Percentiles rank a stretch among this genome's conserved stretches.
Evolutionary conservation across 2,329 filamentous ascomycete genomes (phyloP).

Genomic region (Fusarium devonianum): DNA sequence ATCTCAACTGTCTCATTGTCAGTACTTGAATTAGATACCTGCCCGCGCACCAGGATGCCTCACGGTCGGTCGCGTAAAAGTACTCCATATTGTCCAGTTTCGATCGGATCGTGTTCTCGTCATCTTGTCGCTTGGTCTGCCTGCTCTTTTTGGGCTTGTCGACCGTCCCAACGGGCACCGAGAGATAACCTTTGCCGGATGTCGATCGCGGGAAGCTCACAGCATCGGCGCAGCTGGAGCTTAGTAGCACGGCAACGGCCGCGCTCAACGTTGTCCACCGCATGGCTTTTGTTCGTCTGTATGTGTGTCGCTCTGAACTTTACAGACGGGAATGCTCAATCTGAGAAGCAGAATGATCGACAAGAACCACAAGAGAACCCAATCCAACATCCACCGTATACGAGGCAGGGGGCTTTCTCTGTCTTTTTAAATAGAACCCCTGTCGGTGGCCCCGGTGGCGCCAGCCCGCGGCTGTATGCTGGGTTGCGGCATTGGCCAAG

Average conservation of each 20-base stretch:
- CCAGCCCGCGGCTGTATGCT: slow-evolving; percentile 9
- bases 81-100: slow-evolving; percentile 47
- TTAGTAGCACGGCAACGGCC: slow-evolving; percentile 27
- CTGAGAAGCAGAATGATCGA: too few relatives aligned
- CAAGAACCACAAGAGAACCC: not conserved
- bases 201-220: slow-evolving; percentile 41
- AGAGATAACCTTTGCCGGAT: slow-evolving; percentile 48
- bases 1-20: slow-evolving; percentile 48
- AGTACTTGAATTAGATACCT: not conserved
- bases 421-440: slow-evolving; percentile 7
- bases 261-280: slow-evolving; percentile 36
- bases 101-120: slow-evolving; percentile 41
- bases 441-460: slow-evolving; percentile 25
- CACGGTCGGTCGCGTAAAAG: slow-evolving; percentile 51
- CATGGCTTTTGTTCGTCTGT: slow-evolving; percentile 24
- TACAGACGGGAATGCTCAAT: not conserved
- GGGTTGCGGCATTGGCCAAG: slow-evolving; percentile 7
- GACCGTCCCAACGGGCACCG: slow-evolving; percentile 47
- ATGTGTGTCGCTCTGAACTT: not conserved
- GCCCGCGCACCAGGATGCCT: slow-evolving; percentile 14
- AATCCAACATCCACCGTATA: too few relatives aligned
- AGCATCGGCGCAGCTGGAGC: slow-evolving; percentile 25
- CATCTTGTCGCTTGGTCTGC: slow-evolving; percentile 29
- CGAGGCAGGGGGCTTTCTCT: not conserved
- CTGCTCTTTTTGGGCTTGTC: slow-evolving; percentile 38